Evolutionary conservation across 257 asterid genomes (phyloP).

Genomic region (Buddleja alternifolia): DNA sequence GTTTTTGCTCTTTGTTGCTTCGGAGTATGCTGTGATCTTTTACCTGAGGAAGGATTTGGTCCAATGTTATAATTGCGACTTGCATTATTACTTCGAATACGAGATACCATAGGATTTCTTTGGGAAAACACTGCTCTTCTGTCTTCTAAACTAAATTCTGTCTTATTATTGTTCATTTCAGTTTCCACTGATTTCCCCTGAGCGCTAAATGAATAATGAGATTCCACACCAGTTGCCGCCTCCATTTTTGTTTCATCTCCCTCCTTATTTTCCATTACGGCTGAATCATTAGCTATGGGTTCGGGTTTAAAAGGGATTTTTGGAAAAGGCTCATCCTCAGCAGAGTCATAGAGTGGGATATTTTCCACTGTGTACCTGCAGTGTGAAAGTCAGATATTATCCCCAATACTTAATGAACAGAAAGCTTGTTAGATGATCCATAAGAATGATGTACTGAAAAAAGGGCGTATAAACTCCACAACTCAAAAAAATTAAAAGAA

Average conservation of each 20-base stretch:
- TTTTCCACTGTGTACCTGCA: constrained; percentile 86
- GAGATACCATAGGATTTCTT: constrained; percentile 56
- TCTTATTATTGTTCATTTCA: constrained; percentile 38
- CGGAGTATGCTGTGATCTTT: constrained; percentile 49
- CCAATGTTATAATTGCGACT: constrained; percentile 57
- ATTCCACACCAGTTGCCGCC: constrained; percentile 26
- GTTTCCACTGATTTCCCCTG: constrained; percentile 38
- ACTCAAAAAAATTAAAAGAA: no score
- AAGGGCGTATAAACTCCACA: constrained; percentile 2
- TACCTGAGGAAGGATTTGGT: constrained; percentile 55
- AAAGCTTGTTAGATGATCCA: background rate
- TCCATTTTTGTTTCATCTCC: constrained; percentile 41
- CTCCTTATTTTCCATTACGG: constrained; percentile 29
- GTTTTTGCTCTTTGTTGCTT: constrained; percentile 51
- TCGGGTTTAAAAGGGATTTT: constrained; percentile 40
- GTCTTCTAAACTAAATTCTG: constrained; percentile 38
- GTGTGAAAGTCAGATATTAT: constrained; percentile 23
- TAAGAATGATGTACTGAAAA: constrained; percentile 3
- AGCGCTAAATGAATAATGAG: constrained; percentile 34
- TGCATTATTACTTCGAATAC: constrained; percentile 63
- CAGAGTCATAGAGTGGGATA: constrained; percentile 91
- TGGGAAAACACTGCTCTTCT: constrained; percentile 46
- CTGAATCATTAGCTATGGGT: constrained; percentile 33
- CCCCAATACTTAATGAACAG: constrained; percentile 8
- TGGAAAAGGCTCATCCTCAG: constrained; percentile 77